Evolutionary conservation across 148 eudicot genomes (phyloP).

Genomic region (Rhododendron molle): DNA sequence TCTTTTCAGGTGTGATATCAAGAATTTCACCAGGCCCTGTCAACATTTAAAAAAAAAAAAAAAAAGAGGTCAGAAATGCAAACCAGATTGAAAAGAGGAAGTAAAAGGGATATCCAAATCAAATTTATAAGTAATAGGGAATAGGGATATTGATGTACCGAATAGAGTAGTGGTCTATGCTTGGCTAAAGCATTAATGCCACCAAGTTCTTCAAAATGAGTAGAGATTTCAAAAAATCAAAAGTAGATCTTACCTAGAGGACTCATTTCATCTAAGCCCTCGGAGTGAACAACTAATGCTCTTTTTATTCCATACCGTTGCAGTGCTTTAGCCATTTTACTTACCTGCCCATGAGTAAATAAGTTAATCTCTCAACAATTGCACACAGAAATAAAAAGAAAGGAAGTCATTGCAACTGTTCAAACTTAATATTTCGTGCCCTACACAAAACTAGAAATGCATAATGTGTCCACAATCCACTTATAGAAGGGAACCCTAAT

Average conservation of each 20-base stretch:
- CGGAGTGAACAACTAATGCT: conserved; percentile 89
- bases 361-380: background rate
- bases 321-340: conserved; percentile 81
- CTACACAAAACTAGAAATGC: background rate
- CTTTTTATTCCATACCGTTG: conserved; percentile 90
- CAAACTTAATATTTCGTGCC: background rate
- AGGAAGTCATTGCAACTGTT: background rate
- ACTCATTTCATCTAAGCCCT: conserved; percentile 92
- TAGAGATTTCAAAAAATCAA: background rate
- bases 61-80: background rate
- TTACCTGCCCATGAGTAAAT: conserved; percentile 36
- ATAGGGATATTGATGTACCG: background rate
- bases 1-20: conserved; percentile 70
- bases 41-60: background rate
- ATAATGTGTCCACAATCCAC: background rate
- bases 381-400: background rate
- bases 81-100: background rate
- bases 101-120: background rate
- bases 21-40: conserved; percentile 75
- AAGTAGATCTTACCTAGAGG: conserved; percentile 59
- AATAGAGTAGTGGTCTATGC: background rate
- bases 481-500: background rate
- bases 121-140: background rate
- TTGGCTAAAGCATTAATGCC: background rate
- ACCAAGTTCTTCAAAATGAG: background rate